A percentile compares a stretch with the other conserved stretches of the same genome.
phyloP scores from a whole-genome alignment of 441 rosid species.

The Pelargonium citronellum region DNA sequence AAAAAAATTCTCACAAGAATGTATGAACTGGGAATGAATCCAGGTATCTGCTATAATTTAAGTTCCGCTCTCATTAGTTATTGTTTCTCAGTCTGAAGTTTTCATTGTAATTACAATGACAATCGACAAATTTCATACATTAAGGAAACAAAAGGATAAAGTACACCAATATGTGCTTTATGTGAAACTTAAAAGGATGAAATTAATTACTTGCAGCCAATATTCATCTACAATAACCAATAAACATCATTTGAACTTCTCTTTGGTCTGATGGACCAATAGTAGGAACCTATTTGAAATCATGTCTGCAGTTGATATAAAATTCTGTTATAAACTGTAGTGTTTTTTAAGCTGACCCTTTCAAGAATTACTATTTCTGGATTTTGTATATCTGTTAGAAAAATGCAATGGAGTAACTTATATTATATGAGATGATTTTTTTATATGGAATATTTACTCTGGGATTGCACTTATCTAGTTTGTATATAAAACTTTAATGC shows the following conservation, averaged over 20 bases:
- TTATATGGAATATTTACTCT: not conserved
- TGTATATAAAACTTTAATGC: not conserved
- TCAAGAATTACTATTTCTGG: not conserved
- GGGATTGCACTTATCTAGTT: not conserved
- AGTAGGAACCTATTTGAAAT: conserved; percentile 2
- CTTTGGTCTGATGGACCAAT: not conserved
- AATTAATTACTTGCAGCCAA: no score
- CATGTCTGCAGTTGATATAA: not conserved
- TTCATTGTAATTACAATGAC: not conserved
- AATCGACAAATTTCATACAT: not conserved
- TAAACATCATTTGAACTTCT: not conserved
- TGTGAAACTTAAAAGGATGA: no score
- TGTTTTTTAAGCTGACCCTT: not conserved
- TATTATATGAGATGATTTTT: not conserved
- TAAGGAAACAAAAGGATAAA: no score
- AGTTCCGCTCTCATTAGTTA: not conserved
- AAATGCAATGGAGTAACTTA: not conserved
- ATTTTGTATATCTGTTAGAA: not conserved
- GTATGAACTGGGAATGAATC: conserved; percentile 72
- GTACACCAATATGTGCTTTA: no score
- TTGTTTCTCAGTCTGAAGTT: not conserved
- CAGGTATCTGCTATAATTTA: conserved; percentile 35
- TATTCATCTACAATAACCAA: not conserved
- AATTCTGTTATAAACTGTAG: not conserved
- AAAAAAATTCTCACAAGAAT: conserved; percentile 58